A percentile compares a stretch with the other conserved stretches of the same genome.
These are phyloP conservation scores for Exutisphaerella laricina DNA, from an alignment of 2,329 filamentous ascomycete genomes.

Conservation along the genomic window DNA sequence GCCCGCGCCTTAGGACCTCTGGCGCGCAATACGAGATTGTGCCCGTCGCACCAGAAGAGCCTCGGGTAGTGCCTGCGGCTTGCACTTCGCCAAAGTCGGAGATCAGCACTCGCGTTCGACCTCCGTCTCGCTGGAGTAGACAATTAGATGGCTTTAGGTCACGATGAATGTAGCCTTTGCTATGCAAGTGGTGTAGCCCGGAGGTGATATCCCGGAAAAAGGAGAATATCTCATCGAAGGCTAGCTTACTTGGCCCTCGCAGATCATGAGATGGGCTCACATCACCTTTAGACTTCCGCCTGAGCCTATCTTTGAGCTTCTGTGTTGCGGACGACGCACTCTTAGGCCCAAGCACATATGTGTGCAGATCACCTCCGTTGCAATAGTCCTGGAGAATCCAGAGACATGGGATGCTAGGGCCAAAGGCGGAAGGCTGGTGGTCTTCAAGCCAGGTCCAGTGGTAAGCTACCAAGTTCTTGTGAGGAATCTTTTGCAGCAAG, in stretches of 20 bases:
- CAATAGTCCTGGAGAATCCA: conserved; percentile 98
- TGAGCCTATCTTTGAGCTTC: conserved; percentile 79
- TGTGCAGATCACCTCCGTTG: conserved; percentile 84
- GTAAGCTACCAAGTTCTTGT: conserved; percentile 94
- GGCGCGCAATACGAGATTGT: conserved; percentile 90
- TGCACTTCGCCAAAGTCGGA: conserved; percentile 99
- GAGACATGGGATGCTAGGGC: conserved; percentile 85
- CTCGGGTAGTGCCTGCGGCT: conserved; percentile 70
- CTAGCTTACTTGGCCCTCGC: conserved; percentile 50
- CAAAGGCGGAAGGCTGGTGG: conserved; percentile 73
- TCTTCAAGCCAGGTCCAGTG: conserved; percentile 97
- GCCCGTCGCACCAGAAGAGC: conserved; percentile 86
- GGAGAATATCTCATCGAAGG: conserved; percentile 91
- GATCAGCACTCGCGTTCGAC: conserved; percentile 72
- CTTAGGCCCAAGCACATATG: conserved; percentile 71
- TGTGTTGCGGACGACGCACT: conserved; percentile 69
- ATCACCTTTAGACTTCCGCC: conserved; percentile 74
- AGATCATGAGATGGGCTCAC: conserved; percentile 56
- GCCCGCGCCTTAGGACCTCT: conserved; percentile 67
- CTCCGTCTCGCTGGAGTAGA: conserved; percentile 66
- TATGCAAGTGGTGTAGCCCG: conserved; percentile 82
- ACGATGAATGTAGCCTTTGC: conserved; percentile 88
- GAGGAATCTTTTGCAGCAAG: conserved; percentile 81
- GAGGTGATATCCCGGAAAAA: conserved; percentile 95
- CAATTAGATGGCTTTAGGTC: conserved; percentile 97